These are phyloP conservation scores for Blastocystis sp. DNA, from an alignment of 352 stramenopile genomes.

Conservation along the genomic window DNA sequence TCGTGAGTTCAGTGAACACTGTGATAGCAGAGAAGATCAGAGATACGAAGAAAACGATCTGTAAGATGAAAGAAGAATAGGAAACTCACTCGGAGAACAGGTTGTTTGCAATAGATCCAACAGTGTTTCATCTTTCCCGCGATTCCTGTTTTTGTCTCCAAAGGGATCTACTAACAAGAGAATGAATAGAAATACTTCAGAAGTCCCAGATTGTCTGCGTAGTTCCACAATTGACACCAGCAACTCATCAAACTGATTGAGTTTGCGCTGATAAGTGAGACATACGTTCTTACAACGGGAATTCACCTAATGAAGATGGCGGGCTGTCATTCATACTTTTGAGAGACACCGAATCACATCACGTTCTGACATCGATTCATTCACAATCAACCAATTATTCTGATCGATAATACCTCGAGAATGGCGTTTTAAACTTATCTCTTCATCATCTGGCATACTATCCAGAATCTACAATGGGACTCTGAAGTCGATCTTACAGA, in stretches of 20 bases:
- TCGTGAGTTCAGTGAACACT: not conserved
- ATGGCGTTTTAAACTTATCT: not conserved
- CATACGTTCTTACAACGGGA: not conserved
- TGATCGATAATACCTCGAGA: not conserved
- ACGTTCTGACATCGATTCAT: not conserved
- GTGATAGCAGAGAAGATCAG: not conserved
- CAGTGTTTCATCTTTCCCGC: not conserved
- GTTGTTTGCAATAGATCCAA: not conserved
- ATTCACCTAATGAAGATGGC: not conserved
- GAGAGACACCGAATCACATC: not conserved
- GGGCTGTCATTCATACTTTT: not conserved
- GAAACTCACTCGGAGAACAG: not conserved
- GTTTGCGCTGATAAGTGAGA: not conserved
- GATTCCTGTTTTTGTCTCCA: not conserved
- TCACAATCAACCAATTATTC: not conserved
- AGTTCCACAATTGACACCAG: not conserved
- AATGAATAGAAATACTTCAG: not conserved
- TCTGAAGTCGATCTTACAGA: not conserved
- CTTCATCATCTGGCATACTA: slow-evolving; percentile 11
- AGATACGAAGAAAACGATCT: not conserved
- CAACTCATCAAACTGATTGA: slow-evolving; percentile 28
- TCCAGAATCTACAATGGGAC: not conserved
- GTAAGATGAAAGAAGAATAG: not conserved
- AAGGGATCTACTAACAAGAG: not conserved
- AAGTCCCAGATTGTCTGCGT: not conserved